These are phyloP conservation scores for Mycena galopus DNA, from an alignment of 768 basidiomycete genomes.

Conservation along the genomic window DNA sequence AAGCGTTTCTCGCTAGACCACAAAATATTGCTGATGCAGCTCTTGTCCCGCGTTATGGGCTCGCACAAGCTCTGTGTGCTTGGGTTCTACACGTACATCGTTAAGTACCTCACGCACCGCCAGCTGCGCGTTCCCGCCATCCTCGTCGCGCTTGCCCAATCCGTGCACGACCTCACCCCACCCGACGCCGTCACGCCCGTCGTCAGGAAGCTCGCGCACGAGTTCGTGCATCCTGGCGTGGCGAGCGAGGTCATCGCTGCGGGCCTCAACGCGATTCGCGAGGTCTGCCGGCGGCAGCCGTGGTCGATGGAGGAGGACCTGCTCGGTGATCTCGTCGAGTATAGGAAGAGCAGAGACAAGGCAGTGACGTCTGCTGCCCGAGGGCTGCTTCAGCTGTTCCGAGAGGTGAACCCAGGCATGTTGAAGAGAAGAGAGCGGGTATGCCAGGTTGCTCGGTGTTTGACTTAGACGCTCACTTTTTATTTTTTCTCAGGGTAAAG, in stretches of 20 bases:
- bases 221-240: slow-evolving; percentile 98
- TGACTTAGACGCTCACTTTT: slow-evolving; percentile 18
- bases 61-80: slow-evolving; percentile 93
- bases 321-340: slow-evolving; percentile 92
- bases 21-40: slow-evolving; percentile 97
- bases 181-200: slow-evolving; percentile 93
- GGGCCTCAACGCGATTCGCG: slow-evolving; percentile 95
- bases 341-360: slow-evolving; percentile 96
- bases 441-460: slow-evolving; percentile 41
- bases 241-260: slow-evolving; percentile 96
- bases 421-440: slow-evolving; percentile 91
- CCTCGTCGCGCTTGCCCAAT: slow-evolving; percentile 93
- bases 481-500: slow-evolving; percentile 86
- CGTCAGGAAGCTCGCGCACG: slow-evolving; percentile 90
- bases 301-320: slow-evolving; percentile 98
- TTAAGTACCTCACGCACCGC: slow-evolving; percentile 93
- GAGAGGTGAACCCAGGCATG: slow-evolving; percentile 96
- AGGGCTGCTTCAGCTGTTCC: slow-evolving; percentile 88
- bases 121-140: slow-evolving; percentile 95
- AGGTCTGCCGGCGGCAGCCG: slow-evolving; percentile 94
- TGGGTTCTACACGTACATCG: slow-evolving; percentile 94
- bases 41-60: slow-evolving; percentile 94
- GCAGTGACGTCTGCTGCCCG: slow-evolving; percentile 90
- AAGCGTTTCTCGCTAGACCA: slow-evolving; percentile 97
- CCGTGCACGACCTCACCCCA: slow-evolving; percentile 94